Percentiles rank a stretch among this genome's conserved stretches.
These are phyloP conservation scores for Dictyostelium purpureum DNA, from an alignment of 78 protist genomes.

Conservation along the genomic window DNA sequence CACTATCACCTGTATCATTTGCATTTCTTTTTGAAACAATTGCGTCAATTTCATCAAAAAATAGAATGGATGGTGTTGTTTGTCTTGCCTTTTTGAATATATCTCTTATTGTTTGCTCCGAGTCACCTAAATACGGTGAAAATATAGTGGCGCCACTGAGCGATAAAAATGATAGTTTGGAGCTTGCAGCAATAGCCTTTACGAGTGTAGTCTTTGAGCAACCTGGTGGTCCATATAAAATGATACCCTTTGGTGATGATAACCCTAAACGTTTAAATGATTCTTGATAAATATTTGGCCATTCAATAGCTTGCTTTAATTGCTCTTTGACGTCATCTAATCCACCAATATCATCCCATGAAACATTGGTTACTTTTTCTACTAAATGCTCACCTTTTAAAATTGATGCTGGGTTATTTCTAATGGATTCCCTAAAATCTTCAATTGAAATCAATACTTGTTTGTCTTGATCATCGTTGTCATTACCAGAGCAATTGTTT, in stretches of 20 bases:
- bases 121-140: slow-evolving; percentile 91
- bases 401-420: slow-evolving; percentile 35
- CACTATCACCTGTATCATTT: slow-evolving; percentile 19
- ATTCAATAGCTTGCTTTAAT: slow-evolving; percentile 75
- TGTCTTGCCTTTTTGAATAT: slow-evolving; percentile 78
- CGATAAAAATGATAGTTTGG: slow-evolving; percentile 69
- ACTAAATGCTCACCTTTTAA: slow-evolving; percentile 17
- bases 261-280: slow-evolving; percentile 83
- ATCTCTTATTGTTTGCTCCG: slow-evolving; percentile 84
- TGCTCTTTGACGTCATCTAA: slow-evolving; percentile 45
- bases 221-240: slow-evolving; percentile 95
- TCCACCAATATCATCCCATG: slow-evolving; percentile 92
- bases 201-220: slow-evolving; percentile 94
- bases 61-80: slow-evolving; percentile 90
- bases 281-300: slow-evolving; percentile 82
- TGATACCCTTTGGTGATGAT: slow-evolving; percentile 88
- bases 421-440: slow-evolving; percentile 54
- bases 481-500: background rate
- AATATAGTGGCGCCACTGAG: slow-evolving; percentile 89
- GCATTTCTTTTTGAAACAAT: slow-evolving; percentile 81
- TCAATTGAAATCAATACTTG: background rate
- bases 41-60: slow-evolving; percentile 96
- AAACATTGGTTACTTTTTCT: slow-evolving; percentile 11
- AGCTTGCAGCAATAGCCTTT: slow-evolving; percentile 84
- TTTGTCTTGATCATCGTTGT: background rate